Conservation (phyloP, 148 eudicot genomes). For the Bassia scoparia region DNA sequence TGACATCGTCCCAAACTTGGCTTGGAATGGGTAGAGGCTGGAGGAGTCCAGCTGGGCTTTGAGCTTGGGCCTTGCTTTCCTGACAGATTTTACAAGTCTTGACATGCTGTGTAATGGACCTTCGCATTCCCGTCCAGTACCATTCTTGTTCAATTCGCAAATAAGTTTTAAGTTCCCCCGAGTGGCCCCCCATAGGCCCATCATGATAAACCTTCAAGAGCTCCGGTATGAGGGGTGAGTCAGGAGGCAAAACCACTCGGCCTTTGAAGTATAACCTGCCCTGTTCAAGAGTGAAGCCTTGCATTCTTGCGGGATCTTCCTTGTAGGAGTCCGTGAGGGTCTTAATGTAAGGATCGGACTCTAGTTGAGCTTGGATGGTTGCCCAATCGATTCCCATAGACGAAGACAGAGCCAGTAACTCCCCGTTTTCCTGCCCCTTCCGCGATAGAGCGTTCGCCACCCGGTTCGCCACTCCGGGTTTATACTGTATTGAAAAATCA, state of each 20-base stretch:
- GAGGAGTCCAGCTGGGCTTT: neutral
- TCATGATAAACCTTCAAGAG: neutral
- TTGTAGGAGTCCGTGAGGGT: accelerated
- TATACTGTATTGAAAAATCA: neutral
- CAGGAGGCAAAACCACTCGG: neutral
- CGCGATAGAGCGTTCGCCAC: neutral
- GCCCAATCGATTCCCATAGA: neutral
- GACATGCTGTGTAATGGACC: neutral
- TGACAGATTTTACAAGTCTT: neutral
- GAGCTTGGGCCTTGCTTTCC: neutral
- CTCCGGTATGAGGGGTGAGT: neutral
- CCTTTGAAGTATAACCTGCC: neutral
- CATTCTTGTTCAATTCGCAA: neutral
- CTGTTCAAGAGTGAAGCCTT: too few relatives aligned
- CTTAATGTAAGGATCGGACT: too few relatives aligned
- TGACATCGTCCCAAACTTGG: neutral
- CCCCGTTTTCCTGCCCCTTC: neutral
- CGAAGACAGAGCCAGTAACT: neutral
- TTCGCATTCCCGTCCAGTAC: neutral
- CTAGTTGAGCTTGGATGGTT: neutral
- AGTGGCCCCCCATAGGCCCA: neutral
- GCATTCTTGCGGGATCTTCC: neutral
- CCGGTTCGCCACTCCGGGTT: neutral
- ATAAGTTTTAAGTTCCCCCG: neutral
- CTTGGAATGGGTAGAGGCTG: neutral